Conservation (phyloP, 495 filamentous ascomycete genomes). For the Penicillium roqueforti region DNA sequence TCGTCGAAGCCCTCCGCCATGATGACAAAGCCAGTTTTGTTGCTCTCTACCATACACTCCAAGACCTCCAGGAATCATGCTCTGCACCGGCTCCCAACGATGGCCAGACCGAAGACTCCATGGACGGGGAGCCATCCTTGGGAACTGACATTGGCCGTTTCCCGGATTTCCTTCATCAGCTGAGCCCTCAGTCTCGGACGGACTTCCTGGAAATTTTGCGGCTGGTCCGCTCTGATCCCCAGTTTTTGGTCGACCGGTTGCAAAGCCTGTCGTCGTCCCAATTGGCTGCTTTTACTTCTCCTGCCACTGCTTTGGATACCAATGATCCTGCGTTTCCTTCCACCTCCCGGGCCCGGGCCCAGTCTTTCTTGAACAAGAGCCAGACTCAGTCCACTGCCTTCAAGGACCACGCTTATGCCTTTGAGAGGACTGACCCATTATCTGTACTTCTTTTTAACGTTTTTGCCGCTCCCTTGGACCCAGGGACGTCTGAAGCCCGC, state of each 20-base stretch:
- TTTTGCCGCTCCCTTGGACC: slow-evolving; percentile 67
- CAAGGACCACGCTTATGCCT: slow-evolving; percentile 53
- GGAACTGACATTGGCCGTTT: slow-evolving; percentile 39
- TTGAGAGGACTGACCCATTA: slow-evolving; percentile 82
- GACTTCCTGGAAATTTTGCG: slow-evolving; percentile 75
- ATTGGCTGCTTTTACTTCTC: slow-evolving; percentile 65
- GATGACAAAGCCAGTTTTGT: slow-evolving; percentile 90
- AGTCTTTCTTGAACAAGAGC: slow-evolving; percentile 50
- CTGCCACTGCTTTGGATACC: slow-evolving; percentile 70
- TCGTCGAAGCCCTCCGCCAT: slow-evolving; percentile 83
- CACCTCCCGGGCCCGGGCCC: slow-evolving; percentile 58
- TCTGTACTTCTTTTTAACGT: slow-evolving; percentile 83
- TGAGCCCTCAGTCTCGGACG: slow-evolving; percentile 70
- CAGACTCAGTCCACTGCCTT: slow-evolving; percentile 53
- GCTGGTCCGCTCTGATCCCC: slow-evolving; percentile 75
- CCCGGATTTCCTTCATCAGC: slow-evolving; percentile 72
- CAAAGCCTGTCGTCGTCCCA: slow-evolving; percentile 67
- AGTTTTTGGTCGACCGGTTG: slow-evolving; percentile 80
- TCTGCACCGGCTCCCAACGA: slow-evolving; percentile 54
- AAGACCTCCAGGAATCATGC: slow-evolving; percentile 84
- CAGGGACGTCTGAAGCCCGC: slow-evolving; percentile 70
- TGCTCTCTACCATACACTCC: slow-evolving; percentile 78
- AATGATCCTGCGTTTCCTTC: slow-evolving; percentile 78
- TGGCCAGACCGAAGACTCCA: slow-evolving; percentile 39
- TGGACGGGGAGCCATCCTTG: slow-evolving; percentile 31